These are phyloP conservation scores for Diaporthe longicolla DNA, from an alignment of 2,329 filamentous ascomycete species.

Conservation along the genomic window DNA sequence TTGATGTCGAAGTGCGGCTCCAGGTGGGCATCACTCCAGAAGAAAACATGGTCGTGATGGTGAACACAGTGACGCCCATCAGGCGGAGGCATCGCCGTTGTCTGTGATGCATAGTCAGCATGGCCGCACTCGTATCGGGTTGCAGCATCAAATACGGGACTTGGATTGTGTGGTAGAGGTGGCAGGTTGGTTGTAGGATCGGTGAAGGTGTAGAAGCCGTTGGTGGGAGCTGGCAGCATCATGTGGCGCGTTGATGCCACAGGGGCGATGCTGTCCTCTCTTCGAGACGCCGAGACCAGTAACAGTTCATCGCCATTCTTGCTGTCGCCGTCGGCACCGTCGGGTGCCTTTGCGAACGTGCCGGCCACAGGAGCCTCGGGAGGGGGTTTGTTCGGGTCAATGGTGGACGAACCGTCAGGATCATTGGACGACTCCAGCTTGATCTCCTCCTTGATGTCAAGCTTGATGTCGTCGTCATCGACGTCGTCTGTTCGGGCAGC, in stretches of 20 bases:
- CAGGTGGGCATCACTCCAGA: constrained; percentile 25
- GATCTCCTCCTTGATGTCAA: constrained; percentile 34
- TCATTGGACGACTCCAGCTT: constrained; percentile 41
- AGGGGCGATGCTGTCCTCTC: constrained; percentile 4
- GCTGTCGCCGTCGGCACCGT: neutral
- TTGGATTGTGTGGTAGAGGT: constrained; percentile 23
- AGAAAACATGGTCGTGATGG: constrained; percentile 35
- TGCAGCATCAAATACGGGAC: constrained; percentile 3
- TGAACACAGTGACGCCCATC: constrained; percentile 40
- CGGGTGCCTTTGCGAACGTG: constrained; percentile 17
- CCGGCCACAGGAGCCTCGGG: neutral
- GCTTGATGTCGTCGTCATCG: constrained; percentile 44
- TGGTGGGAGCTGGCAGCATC: constrained; percentile 33
- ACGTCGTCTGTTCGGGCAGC: constrained; percentile 35
- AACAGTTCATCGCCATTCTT: constrained; percentile 34
- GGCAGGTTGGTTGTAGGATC: constrained; percentile 17
- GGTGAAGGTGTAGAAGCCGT: constrained; percentile 38
- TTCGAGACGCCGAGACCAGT: constrained; percentile 27
- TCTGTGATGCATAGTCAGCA: constrained; percentile 40
- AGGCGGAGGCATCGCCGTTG: constrained; percentile 14
- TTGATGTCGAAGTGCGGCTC: constrained; percentile 16
- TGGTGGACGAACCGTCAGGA: constrained; percentile 43
- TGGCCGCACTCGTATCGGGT: constrained; percentile 26
- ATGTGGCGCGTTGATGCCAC: constrained; percentile 31
- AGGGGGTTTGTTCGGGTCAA: constrained; percentile 5